Evolutionary conservation across 2,329 filamentous ascomycete species (phyloP), one percentile per base, ranked within the genome.

Genomic region (Talaromyces albobiverticillius): DNA sequence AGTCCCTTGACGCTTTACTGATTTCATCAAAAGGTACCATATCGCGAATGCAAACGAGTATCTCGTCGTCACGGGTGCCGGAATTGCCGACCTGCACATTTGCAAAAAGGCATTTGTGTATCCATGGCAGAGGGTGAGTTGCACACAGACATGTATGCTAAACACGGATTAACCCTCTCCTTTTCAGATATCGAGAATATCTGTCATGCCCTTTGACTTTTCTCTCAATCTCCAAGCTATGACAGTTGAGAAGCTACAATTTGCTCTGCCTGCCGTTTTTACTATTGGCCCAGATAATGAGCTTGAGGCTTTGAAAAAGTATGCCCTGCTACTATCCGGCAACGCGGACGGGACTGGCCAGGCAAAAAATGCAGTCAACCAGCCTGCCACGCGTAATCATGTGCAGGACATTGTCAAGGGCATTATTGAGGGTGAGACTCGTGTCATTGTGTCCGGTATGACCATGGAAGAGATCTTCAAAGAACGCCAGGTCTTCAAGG

Each of bases 401-500:
- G 85, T 94, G 14, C 87, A 88, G 65, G 88, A 88, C 61, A 95
- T 95, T 58, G 87, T 95, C 71, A 93, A 90, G 71, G 90, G 89
- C 57, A 91, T 95, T 69, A 94, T 95, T 62, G 89, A 95, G 70
- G 90, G 90, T 58, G 90, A 95, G 71, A 92, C 88, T 1, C 82
- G 90, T 55, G 87, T 90, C 5, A 84, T 95, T 51, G 88, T 95
- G 40, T 89, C 86, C 0, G 86, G 84, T 62, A 93, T 95, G 88
- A 92, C 89, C n/a, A 93, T 94, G 88, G 89, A 93, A 67, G 89
- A 94, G 71, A 88, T 95, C 56, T 92, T 92, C 71, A 87, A 85
- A 57, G 86, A 89, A 71, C 79, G 88, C 31, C 85, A 89, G 61
- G 77, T 87, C 41, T 91, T 91, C 77, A 90, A 93, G 76, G 82